Percentiles rank a stretch among this genome's conserved stretches.
Conservation (phyloP, 108 stramenopile genomes). For the Mediolabrus comicus region DNA sequence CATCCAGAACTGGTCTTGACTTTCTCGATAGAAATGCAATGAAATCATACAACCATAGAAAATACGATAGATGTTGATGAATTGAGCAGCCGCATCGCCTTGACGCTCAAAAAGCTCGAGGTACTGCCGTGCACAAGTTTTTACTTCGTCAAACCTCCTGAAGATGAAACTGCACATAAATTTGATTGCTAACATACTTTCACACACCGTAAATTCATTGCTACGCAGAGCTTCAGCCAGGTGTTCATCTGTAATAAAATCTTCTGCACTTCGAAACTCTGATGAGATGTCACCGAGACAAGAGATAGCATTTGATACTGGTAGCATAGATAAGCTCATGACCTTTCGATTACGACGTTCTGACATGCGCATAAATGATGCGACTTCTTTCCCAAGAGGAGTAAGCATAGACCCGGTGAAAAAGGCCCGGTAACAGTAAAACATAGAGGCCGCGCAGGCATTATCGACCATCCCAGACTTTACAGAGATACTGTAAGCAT, state of each 20-base stretch:
- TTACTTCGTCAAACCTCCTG: not conserved
- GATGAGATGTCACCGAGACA: not conserved
- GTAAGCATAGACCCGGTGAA: not conserved
- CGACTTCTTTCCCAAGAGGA: not conserved
- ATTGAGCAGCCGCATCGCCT: not conserved
- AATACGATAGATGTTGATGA: constrained; percentile 1
- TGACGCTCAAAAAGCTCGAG: not conserved
- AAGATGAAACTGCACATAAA: constrained; percentile 12
- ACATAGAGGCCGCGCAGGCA: not conserved
- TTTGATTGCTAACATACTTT: not conserved
- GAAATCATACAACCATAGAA: constrained; percentile 2
- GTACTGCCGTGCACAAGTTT: not conserved
- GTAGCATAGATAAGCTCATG: not conserved
- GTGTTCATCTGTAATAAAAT: not conserved
- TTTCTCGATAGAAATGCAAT: constrained; percentile 6
- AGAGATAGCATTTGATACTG: not conserved
- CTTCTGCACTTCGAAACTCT: not conserved
- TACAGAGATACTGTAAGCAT: not conserved
- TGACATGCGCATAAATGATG: not conserved
- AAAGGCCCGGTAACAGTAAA: not conserved
- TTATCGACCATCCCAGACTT: not conserved
- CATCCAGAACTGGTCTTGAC: constrained; percentile 2
- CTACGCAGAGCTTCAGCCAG: not conserved
- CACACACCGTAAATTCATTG: constrained; percentile 2
- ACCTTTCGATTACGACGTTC: not conserved